Conservation (phyloP, 768 basidiomycete genomes). For the Russula virescens region DNA sequence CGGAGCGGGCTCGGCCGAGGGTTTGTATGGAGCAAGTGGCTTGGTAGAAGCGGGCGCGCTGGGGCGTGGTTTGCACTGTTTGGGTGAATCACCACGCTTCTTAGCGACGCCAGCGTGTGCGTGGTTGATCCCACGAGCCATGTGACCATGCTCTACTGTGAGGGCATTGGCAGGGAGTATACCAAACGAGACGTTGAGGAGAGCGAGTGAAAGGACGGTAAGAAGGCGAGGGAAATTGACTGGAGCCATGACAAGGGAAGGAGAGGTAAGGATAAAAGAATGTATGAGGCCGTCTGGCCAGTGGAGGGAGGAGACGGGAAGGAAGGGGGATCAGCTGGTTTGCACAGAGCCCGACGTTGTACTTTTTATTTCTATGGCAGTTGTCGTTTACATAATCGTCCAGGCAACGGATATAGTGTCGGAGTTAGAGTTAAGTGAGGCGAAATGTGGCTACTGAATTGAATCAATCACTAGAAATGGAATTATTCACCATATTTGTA, state of each 20-base stretch:
- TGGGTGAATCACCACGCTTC: conserved; percentile 37
- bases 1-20: background rate
- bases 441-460: too few species aligned
- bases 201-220: conserved; percentile 51
- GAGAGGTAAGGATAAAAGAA: background rate
- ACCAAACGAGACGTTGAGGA: conserved; percentile 48
- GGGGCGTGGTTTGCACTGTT: conserved; percentile 54
- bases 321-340: too few species aligned
- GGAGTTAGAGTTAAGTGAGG: too few species aligned
- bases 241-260: conserved; percentile 38
- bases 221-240: conserved; percentile 52
- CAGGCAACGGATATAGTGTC: conserved; percentile 8
- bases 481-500: too few species aligned
- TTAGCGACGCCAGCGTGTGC: conserved; percentile 43
- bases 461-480: too few species aligned
- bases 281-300: conserved; percentile 2
- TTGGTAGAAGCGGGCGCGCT: conserved; percentile 8
- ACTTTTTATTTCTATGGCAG: background rate
- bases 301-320: too few species aligned
- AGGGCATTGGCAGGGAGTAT: conserved; percentile 49
- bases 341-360: background rate
- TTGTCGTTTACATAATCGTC: background rate
- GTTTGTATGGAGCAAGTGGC: conserved; percentile 7
- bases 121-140: conserved; percentile 42
- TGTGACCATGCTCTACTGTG: conserved; percentile 34